Evolutionary conservation across 345 rosid genomes (phyloP).

Genomic region (Dipteronia dyeriana): DNA sequence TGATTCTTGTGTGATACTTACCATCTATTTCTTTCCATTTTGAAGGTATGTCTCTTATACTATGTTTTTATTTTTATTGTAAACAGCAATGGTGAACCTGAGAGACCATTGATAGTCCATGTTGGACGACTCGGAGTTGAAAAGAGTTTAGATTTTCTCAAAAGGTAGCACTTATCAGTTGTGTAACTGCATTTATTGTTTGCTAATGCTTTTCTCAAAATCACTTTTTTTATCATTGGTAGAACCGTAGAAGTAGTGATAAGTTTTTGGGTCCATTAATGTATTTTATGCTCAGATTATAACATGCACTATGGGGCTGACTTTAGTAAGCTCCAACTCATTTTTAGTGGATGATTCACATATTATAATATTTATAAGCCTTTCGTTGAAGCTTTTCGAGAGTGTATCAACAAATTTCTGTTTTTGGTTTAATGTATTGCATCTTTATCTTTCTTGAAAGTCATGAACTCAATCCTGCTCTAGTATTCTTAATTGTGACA

Average conservation of each 20-base stretch:
- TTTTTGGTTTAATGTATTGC: background rate
- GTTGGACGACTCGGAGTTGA: conserved; percentile 96
- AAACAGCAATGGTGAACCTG: conserved; percentile 85
- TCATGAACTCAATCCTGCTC: background rate
- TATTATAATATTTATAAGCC: background rate
- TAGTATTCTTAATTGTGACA: background rate
- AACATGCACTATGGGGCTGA: background rate
- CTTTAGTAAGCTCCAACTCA: background rate
- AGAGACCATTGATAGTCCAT: conserved; percentile 85
- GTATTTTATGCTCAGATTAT: background rate
- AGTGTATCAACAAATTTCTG: background rate
- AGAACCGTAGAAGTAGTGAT: background rate
- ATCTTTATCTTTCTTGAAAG: background rate
- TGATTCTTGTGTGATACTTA: conserved; percentile 8
- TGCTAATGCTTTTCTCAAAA: background rate
- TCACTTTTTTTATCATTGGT: background rate
- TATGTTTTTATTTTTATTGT: conserved; percentile 10
- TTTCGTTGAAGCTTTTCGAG: background rate
- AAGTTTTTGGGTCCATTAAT: background rate
- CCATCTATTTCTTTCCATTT: background rate
- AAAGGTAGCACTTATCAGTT: conserved; percentile 49
- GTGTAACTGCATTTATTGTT: background rate
- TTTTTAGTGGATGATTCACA: background rate
- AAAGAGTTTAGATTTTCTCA: conserved; percentile 94
- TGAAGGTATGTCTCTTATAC: conserved; percentile 17